Conservation (phyloP, 345 rosid species). For the Heritiera littoralis region DNA sequence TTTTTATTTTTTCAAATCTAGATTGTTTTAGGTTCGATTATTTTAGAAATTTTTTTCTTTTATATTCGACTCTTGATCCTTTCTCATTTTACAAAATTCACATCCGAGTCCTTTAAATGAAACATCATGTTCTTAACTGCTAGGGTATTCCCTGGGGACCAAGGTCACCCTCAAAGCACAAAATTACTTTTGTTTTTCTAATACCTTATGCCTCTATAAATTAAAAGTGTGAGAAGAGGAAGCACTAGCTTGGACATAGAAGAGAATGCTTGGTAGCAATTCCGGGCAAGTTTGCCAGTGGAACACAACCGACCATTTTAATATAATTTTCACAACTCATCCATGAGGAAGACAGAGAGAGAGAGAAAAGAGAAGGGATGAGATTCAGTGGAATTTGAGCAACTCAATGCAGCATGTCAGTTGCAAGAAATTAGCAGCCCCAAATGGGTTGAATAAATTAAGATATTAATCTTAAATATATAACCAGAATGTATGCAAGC, state of each 20-base stretch:
- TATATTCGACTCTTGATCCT: too few relatives aligned
- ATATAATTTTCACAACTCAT: neutral
- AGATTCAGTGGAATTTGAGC: conserved; percentile 35
- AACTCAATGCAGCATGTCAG: conserved; percentile 43
- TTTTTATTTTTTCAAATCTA: too few relatives aligned
- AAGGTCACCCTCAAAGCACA: neutral
- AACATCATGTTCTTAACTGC: too few relatives aligned
- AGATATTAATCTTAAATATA: neutral
- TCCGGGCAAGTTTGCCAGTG: neutral
- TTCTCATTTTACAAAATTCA: neutral
- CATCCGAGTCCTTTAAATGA: neutral
- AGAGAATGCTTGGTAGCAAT: conserved; percentile 9
- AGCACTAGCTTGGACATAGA: neutral
- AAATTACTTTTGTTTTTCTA: neutral
- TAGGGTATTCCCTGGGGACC: neutral
- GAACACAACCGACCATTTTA: neutral
- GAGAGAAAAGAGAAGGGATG: neutral
- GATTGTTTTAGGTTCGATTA: too few relatives aligned
- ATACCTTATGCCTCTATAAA: neutral
- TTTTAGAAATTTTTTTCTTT: too few relatives aligned
- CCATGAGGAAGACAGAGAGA: neutral
- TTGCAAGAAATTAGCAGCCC: conserved; percentile 34
- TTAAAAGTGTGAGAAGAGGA: neutral
- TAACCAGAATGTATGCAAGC: neutral
- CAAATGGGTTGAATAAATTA: neutral